Base-by-base conservation (phyloP, 2,329 filamentous ascomycete genomes). In the Ceratocystis cubensis region DNA sequence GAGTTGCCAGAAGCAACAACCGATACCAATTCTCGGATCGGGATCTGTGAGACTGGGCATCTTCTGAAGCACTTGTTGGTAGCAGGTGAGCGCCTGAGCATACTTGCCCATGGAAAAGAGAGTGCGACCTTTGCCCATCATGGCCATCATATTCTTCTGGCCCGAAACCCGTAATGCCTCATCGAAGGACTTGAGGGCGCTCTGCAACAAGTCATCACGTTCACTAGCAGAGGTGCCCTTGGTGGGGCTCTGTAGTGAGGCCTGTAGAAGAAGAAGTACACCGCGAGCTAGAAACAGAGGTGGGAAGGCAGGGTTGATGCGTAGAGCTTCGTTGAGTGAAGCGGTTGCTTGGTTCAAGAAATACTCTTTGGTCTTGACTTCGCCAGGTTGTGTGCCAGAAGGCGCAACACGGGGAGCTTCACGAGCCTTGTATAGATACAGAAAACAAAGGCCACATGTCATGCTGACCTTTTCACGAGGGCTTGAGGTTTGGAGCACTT, bases 1-100 rank as follows among this genome's bases (percentile, higher is more conserved):
- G 33, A 99, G 81, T 75, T 96, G 90, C 94, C 95, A 99, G 75
- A 96, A 88, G 78, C 94, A 99, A 76, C 91, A 94, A 59, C 94
- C 94, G 72, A 99, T 93, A 66, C 94, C 94, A 71, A 99, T 93
- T 71, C 95, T 85, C 71, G 94, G 95, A 75, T 99, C 94, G 0
- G 94, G 94, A 72, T 99, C 94, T 53, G 88, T 84, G 72, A 97
- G 81, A 70, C 90, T 86, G 1, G 94, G 94, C 79, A 92, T 91
- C 75, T 88, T 91, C 71, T 86, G 81, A 63, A 99, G 78, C 17
- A 91, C 91, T 68, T 90, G 88, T 76, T 99, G 94, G 74, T 97
- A 99, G 28, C 84, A 81, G 68, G 88, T 82, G 64, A 97, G 77
- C 15, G 95, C 88, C 65, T 97, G 91, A 0, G 86, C 81, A 72